These are phyloP conservation scores for Colletotrichum noveboracense DNA, from an alignment of 2,329 filamentous ascomycete genomes.

Conservation along the genomic window DNA sequence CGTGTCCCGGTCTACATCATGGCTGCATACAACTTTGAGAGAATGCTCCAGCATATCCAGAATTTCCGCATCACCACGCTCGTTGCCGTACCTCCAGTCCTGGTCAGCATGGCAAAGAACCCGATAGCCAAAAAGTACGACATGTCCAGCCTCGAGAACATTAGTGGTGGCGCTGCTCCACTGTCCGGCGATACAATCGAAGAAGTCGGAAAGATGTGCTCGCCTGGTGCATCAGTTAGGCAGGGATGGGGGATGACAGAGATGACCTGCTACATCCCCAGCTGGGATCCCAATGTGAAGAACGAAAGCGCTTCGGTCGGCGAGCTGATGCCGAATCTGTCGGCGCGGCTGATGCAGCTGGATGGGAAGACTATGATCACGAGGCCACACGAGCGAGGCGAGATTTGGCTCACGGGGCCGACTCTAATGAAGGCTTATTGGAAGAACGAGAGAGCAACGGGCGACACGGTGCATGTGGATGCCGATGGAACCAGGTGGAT, in stretches of 20 bases:
- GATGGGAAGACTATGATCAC: not conserved
- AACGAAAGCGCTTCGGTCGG: not conserved
- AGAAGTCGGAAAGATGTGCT: not conserved
- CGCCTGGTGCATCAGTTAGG: not conserved
- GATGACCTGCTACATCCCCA: not conserved
- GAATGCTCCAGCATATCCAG: not conserved
- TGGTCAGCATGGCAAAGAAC: not conserved
- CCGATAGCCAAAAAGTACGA: not conserved
- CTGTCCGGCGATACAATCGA: not conserved
- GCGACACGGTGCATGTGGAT: not conserved
- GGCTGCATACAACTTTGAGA: not conserved
- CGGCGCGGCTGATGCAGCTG: not conserved
- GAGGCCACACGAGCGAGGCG: not conserved
- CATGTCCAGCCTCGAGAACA: not conserved
- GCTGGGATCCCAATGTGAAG: not conserved
- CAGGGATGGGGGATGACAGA: slow-evolving; percentile 2
- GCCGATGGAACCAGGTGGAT: not conserved
- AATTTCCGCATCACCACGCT: not conserved
- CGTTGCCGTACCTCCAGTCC: not conserved
- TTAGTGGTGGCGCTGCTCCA: not conserved
- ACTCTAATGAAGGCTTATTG: not conserved
- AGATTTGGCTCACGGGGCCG: not conserved
- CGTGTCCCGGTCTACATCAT: not conserved
- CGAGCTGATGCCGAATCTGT: not conserved
- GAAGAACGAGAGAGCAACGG: not conserved